Base-by-base conservation (phyloP, 208 protist genomes). In the Phytomonas serpens region DNA sequence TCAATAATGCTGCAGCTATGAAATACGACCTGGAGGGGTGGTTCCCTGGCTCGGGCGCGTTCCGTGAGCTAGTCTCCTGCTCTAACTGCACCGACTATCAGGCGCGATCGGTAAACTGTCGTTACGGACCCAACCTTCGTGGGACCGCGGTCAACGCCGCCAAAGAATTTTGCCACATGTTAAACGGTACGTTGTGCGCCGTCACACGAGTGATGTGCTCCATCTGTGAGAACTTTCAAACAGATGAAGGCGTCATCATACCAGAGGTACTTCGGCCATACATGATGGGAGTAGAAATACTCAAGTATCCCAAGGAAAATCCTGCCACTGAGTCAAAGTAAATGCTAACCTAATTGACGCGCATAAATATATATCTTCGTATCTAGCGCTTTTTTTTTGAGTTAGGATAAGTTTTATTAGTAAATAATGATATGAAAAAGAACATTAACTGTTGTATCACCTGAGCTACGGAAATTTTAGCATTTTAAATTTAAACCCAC, bases 31-130 rank as follows among this genome's bases (percentile, higher is more conserved):
- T 99, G 10, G 99, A 99, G 87, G 99, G 83, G 40, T 99, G 97
- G 97, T 99, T 99, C 94, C 98, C 98, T 34, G 96, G 84, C 57
- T 98, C 92, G 34, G 93, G 89, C 0, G 84, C 86, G 0, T 99
- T 97, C 86, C 91, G 99, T 66, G 99, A 99, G 85, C 90, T 99
- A 23, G 99, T 99, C 23, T 99, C 98, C 38, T 99, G 98, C 89
- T 99, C 98, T 23, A 99, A 99, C 90, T 99, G 99, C 88, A 99
- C 98, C 9, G 99, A 99, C 86, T 99, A 99, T 87, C 99, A 99
- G 86, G 84, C 96, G 1, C 92, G 98, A 72, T 78, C 84, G 34
- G 86, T 96, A 13, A 94, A 96, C 81, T 96, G 89, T 84, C 89
- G 93, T 63, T 96, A 81, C 72, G 91, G 93, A 27, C 87, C 91